Conservation (phyloP, 768 basidiomycete genomes). For the Plicaturopsis crispa region DNA sequence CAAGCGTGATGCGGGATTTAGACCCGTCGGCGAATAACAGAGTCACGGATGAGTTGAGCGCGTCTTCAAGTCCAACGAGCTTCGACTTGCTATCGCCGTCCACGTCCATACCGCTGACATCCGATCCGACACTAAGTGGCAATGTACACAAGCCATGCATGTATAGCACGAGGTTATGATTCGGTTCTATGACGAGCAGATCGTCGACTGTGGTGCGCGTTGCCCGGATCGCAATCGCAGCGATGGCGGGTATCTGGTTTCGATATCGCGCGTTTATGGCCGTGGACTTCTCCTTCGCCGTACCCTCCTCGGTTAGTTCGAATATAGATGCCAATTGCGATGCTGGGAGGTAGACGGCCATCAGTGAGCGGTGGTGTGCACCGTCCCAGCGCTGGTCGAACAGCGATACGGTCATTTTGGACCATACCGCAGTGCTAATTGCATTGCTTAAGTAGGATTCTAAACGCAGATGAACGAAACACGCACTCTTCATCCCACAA, state of each 20-base stretch:
- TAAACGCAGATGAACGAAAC: neutral
- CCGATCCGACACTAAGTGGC: slow-evolving; percentile 7
- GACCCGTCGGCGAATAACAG: slow-evolving; percentile 47
- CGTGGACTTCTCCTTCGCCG: slow-evolving; percentile 15
- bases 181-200: slow-evolving; percentile 55
- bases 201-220: slow-evolving; percentile 63
- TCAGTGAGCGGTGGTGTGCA: slow-evolving; percentile 37
- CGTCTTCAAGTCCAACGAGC: slow-evolving; percentile 39
- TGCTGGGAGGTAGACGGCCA: slow-evolving; percentile 49
- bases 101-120: slow-evolving; percentile 10
- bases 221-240: slow-evolving; percentile 50
- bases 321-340: slow-evolving; percentile 39
- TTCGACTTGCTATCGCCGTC: slow-evolving; percentile 7
- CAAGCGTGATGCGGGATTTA: slow-evolving; percentile 37
- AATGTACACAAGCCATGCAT: slow-evolving; percentile 51
- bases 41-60: slow-evolving; percentile 43
- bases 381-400: slow-evolving; percentile 66
- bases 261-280: slow-evolving; percentile 32
- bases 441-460: neutral
- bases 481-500: slow-evolving; percentile 26
- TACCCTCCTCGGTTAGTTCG: slow-evolving; percentile 33
- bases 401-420: slow-evolving; percentile 43
- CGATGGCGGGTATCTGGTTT: slow-evolving; percentile 33
- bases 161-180: slow-evolving; percentile 45
- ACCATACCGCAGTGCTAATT: slow-evolving; percentile 32